A percentile compares a stretch with the other conserved stretches of the same genome.
Conservation (phyloP, 1,284 basidiomycete species). For the Cerioporus squamosus region DNA sequence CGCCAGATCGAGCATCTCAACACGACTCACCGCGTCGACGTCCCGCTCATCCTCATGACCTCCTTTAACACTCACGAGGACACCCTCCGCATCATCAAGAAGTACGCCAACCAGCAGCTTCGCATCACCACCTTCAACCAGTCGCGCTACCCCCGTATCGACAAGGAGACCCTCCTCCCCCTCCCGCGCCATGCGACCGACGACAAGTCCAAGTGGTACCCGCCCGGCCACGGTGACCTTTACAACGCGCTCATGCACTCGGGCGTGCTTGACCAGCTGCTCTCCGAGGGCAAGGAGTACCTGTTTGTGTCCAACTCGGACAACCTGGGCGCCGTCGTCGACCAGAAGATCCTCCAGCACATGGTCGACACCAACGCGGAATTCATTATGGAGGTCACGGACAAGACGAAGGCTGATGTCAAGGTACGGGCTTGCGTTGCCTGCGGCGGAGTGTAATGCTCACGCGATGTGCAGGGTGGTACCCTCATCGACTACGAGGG, state of each 20-base stretch:
- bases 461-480: conserved; percentile 73
- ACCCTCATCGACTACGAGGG: conserved; percentile 98
- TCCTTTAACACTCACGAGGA: conserved; percentile 99
- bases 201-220: conserved; percentile 98
- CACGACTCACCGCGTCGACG: conserved; percentile 76
- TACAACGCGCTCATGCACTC: conserved; percentile 95
- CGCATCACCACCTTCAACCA: conserved; percentile 98
- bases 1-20: conserved; percentile 95
- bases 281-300: conserved; percentile 97
- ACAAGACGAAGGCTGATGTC: conserved; percentile 99
- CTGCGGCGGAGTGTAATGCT: neutral
- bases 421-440: conserved; percentile 52
- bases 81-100: conserved; percentile 97
- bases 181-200: conserved; percentile 86
- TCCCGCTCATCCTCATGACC: conserved; percentile 99
- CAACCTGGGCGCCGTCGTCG: conserved; percentile 97
- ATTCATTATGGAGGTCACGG: conserved; percentile 99
- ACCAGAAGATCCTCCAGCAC: conserved; percentile 85
- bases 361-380: conserved; percentile 90
- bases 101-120: conserved; percentile 98
- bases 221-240: conserved; percentile 98
- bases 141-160: conserved; percentile 97
- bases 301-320: conserved; percentile 99
- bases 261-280: conserved; percentile 93
- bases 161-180: conserved; percentile 93